A percentile compares a stretch with the other conserved stretches of the same genome.
phyloP scores from a whole-genome alignment of 805 yeast species.

The Teunomyces kruisii region DNA sequence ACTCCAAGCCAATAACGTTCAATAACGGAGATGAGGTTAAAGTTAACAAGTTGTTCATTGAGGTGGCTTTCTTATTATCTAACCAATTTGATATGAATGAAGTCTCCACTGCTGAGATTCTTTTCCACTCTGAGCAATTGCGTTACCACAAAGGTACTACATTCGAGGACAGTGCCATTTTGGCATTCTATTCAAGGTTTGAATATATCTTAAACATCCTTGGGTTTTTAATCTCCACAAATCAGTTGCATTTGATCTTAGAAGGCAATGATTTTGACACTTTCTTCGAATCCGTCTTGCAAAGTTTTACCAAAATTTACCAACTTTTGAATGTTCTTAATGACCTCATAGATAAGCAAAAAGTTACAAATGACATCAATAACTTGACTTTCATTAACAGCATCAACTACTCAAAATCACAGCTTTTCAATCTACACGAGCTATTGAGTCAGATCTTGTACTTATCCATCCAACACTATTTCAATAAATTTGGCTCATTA shows the following conservation, averaged over 20 bases:
- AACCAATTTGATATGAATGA: conserved; percentile 62
- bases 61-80: conserved; percentile 59
- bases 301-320: conserved; percentile 61
- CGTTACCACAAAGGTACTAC: conserved; percentile 46
- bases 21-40: conserved; percentile 58
- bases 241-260: conserved; percentile 23
- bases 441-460: conserved; percentile 62
- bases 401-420: conserved; percentile 59
- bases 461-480: conserved; percentile 46
- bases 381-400: conserved; percentile 37
- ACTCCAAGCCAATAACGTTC: conserved; percentile 39
- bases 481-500: conserved; percentile 25
- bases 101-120: conserved; percentile 65
- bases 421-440: conserved; percentile 68
- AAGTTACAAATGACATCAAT: conserved; percentile 52
- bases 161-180: conserved; percentile 60
- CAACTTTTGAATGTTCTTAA: conserved; percentile 53
- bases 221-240: conserved; percentile 26
- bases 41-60: conserved; percentile 65
- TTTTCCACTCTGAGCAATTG: conserved; percentile 46
- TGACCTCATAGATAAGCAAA: conserved; percentile 45
- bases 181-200: conserved; percentile 66
- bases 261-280: conserved; percentile 6
- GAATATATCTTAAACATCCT: conserved; percentile 72
- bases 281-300: conserved; percentile 45